phyloP scores from a whole-genome alignment of 169 alveolate species.

The Cryptosporidium ubiquitum region DNA sequence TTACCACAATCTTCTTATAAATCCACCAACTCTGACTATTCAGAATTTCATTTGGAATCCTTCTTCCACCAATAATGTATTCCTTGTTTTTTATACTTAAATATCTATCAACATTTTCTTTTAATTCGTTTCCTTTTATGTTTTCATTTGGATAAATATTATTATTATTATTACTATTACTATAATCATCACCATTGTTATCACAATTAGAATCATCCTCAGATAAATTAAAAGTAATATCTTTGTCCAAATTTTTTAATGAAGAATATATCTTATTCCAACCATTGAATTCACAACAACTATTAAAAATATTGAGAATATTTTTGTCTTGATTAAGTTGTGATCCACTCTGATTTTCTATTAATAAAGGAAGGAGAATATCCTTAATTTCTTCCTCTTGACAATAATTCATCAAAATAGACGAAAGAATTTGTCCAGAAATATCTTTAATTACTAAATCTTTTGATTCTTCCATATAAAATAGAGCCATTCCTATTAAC shows the following conservation, averaged over 20 bases:
- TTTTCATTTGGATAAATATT: not conserved
- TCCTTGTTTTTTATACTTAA: not conserved
- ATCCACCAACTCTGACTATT: not conserved
- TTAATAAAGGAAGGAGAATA: not conserved
- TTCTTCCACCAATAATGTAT: not conserved
- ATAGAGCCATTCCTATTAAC: slow-evolving; percentile 31
- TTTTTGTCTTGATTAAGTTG: not conserved
- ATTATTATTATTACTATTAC: no score
- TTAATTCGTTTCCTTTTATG: not conserved
- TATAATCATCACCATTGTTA: not conserved
- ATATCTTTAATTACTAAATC: not conserved
- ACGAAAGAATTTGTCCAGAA: slow-evolving; percentile 2
- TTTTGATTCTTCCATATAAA: not conserved
- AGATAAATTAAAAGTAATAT: not conserved
- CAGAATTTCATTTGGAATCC: not conserved
- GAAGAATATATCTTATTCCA: slow-evolving; percentile 7
- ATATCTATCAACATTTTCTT: not conserved
- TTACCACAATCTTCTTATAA: not conserved
- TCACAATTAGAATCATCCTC: not conserved
- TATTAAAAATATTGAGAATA: not conserved
- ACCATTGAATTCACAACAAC: slow-evolving; percentile 3
- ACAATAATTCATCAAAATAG: slow-evolving; percentile 1
- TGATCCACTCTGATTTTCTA: not conserved
- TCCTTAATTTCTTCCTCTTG: slow-evolving; percentile 26
- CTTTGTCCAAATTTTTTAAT: not conserved